Evolutionary conservation across 2,329 filamentous ascomycete species (phyloP).

Genomic region (Thielaviopsis euricoi): DNA sequence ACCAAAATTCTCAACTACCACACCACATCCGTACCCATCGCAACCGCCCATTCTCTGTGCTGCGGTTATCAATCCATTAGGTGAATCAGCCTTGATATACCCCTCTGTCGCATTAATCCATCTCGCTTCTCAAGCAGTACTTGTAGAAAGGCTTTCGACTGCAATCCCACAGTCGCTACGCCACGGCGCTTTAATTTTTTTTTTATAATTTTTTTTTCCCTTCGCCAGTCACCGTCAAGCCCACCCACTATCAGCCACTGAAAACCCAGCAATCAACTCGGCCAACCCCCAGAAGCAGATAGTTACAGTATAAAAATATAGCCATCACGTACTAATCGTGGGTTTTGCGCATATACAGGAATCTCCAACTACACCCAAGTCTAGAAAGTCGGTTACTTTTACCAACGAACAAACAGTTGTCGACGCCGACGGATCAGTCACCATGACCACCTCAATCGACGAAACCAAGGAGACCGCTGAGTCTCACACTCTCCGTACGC

Average conservation of each 20-base stretch:
- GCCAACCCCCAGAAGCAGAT: neutral
- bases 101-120: neutral
- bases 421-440: slow-evolving; percentile 76
- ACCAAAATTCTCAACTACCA: neutral
- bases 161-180: neutral
- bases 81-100: slow-evolving; percentile 4
- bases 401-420: slow-evolving; percentile 77
- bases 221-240: neutral
- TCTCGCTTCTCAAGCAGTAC: neutral
- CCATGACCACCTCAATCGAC: slow-evolving; percentile 53
- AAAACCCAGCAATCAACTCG: neutral
- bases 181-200: neutral
- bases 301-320: neutral
- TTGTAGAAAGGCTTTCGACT: neutral
- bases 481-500: slow-evolving; percentile 58
- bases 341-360: slow-evolving; percentile 2
- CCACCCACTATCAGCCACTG: neutral
- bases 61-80: neutral
- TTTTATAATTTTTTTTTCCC: too few species aligned
- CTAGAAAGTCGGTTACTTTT: slow-evolving; percentile 88
- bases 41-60: neutral
- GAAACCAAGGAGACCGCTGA: slow-evolving; percentile 63
- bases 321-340: neutral
- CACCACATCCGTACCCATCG: neutral
- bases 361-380: slow-evolving; percentile 28